These are phyloP conservation scores for Xylariaceae sp. DNA, from an alignment of 2,329 filamentous ascomycete genomes.

Conservation along the genomic window DNA sequence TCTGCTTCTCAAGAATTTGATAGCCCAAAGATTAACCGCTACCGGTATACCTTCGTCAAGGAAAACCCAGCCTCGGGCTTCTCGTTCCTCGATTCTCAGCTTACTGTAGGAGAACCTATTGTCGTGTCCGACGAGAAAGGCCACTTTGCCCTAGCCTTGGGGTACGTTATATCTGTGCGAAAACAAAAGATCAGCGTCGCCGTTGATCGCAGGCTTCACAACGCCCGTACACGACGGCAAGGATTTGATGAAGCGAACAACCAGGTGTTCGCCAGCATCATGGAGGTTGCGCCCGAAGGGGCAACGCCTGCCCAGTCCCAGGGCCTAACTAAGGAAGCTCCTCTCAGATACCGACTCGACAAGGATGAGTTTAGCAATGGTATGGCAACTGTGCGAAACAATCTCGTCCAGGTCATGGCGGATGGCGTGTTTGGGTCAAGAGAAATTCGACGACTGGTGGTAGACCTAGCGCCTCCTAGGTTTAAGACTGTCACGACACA, in stretches of 20 bases:
- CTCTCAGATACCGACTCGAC: slow-evolving; percentile 80
- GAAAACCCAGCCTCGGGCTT: slow-evolving; percentile 62
- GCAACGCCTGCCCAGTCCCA: slow-evolving; percentile 54
- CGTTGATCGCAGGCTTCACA: slow-evolving; percentile 87
- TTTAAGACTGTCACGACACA: slow-evolving; percentile 71
- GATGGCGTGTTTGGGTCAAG: slow-evolving; percentile 71
- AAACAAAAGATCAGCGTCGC: slow-evolving; percentile 80
- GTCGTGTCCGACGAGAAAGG: slow-evolving; percentile 96
- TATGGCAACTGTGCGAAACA: slow-evolving; percentile 93
- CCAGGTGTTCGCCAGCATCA: slow-evolving; percentile 87
- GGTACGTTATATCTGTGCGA: slow-evolving; percentile 79
- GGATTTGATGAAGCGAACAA: slow-evolving; percentile 78
- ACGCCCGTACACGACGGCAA: slow-evolving; percentile 73
- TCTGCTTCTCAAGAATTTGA: slow-evolving; percentile 70
- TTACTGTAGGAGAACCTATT: slow-evolving; percentile 84
- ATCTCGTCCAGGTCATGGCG: slow-evolving; percentile 90
- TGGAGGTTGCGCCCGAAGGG: slow-evolving; percentile 73
- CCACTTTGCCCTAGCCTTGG: slow-evolving; percentile 92
- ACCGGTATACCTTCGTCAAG: slow-evolving; percentile 83
- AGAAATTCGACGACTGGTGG: slow-evolving; percentile 76
- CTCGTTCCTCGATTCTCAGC: slow-evolving; percentile 89
- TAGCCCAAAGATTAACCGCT: slow-evolving; percentile 86
- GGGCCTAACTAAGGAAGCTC: slow-evolving; percentile 54
- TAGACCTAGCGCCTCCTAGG: slow-evolving; percentile 72
- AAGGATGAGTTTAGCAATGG: slow-evolving; percentile 99